Evolutionary conservation across 148 eudicot species (phyloP).

Genomic region (Selenicereus undatus): DNA sequence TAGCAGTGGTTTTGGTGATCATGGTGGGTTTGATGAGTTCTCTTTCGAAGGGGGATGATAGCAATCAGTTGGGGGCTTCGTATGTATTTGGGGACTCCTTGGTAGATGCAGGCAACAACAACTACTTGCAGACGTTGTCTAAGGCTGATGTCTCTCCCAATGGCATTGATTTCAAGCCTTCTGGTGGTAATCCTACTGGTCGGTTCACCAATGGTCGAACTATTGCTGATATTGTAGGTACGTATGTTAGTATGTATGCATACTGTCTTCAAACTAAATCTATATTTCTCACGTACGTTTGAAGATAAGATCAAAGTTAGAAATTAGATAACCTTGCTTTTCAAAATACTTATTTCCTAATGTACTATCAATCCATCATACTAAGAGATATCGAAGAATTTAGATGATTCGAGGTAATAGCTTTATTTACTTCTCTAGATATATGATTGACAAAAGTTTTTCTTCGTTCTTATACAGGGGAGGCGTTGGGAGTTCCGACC

Average conservation of each 20-base stretch:
- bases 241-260: background rate
- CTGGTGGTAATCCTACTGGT: slow-evolving; percentile 81
- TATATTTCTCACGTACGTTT: too few relatives aligned
- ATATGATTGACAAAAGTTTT: too few relatives aligned
- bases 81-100: slow-evolving; percentile 90
- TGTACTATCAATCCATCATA: too few relatives aligned
- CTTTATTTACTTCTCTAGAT: too few relatives aligned
- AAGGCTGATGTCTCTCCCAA: slow-evolving; percentile 69
- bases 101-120: slow-evolving; percentile 91
- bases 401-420: too few relatives aligned
- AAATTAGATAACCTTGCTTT: too few relatives aligned
- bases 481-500: slow-evolving; percentile 64
- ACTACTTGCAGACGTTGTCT: slow-evolving; percentile 64
- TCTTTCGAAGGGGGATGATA: slow-evolving; percentile 17
- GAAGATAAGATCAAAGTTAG: too few relatives aligned
- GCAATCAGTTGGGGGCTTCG: slow-evolving; percentile 56
- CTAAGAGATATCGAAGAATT: too few relatives aligned
- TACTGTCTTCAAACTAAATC: too few relatives aligned
- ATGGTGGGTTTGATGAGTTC: slow-evolving; percentile 5
- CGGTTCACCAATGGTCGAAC: slow-evolving; percentile 89
- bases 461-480: slow-evolving; percentile 38
- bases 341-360: too few relatives aligned
- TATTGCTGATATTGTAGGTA: slow-evolving; percentile 90
- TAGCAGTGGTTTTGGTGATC: slow-evolving; percentile 12
- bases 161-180: slow-evolving; percentile 80